Evolutionary conservation across 2,329 filamentous ascomycete genomes (phyloP).

Genomic region (Chaetomiaceae sp.): DNA sequence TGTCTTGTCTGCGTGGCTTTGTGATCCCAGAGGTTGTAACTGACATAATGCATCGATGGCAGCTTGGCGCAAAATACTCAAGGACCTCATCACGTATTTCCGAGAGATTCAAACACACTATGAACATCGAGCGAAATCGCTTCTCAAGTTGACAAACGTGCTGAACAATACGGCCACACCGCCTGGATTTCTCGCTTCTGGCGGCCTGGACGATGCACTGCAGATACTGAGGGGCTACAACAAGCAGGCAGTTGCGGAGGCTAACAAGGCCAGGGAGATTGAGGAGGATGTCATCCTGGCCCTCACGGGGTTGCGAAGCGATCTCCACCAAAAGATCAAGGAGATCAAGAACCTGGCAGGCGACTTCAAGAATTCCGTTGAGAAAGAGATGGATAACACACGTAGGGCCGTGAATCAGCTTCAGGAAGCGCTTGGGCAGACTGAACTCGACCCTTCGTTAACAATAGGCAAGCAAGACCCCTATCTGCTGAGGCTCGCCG

Average conservation of each 20-base stretch:
- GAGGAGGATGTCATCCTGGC: constrained; percentile 88
- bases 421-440: constrained; percentile 75
- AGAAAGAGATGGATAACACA: constrained; percentile 88
- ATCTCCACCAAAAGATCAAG: constrained; percentile 94
- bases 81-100: constrained; percentile 91
- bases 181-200: constrained; percentile 69
- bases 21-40: not conserved
- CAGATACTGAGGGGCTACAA: constrained; percentile 79
- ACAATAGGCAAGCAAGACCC: constrained; percentile 87
- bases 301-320: constrained; percentile 77
- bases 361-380: constrained; percentile 95
- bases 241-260: constrained; percentile 71
- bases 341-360: constrained; percentile 92
- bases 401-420: constrained; percentile 72
- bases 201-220: constrained; percentile 83
- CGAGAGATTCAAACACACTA: constrained; percentile 87
- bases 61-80: constrained; percentile 95
- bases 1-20: constrained; percentile 27
- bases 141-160: constrained; percentile 77
- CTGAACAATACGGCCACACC: constrained; percentile 77
- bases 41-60: constrained; percentile 16
- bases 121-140: constrained; percentile 75
- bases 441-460: constrained; percentile 69
- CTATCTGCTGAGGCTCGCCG: constrained; percentile 77
- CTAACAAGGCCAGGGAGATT: constrained; percentile 84